A percentile compares a stretch with the other conserved stretches of the same genome.
phyloP scores from a whole-genome alignment of 345 rosid species.

The Lumnitzera littorea region DNA sequence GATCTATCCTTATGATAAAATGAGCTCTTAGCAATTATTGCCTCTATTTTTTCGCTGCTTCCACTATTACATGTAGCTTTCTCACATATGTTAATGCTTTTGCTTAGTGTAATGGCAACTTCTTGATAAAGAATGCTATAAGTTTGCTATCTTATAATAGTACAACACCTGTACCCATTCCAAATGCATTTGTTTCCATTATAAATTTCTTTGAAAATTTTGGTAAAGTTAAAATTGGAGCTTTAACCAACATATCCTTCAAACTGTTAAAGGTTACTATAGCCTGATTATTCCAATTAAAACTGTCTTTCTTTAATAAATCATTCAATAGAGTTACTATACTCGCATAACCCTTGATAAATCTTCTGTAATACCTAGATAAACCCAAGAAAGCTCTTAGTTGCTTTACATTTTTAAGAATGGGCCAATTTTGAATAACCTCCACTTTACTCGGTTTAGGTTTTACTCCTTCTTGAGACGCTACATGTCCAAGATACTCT shows the following conservation, averaged over 20 bases:
- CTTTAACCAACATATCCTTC: not conserved
- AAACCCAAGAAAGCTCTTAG: slow-evolving; percentile 1
- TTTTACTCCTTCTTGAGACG: not conserved
- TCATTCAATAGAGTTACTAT: not conserved
- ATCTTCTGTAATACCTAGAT: not conserved
- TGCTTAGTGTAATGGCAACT: not conserved
- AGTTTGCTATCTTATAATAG: not conserved
- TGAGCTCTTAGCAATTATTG: not conserved
- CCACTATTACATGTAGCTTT: not conserved
- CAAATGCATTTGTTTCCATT: not conserved
- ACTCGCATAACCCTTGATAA: not conserved
- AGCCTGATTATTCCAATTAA: not conserved
- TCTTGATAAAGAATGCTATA: not conserved
- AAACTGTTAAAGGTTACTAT: not conserved
- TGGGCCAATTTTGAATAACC: not conserved
- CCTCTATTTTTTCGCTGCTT: not conserved
- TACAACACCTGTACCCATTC: not conserved
- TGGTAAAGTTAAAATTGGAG: not conserved
- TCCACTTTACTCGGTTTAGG: not conserved
- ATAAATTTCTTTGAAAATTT: not conserved
- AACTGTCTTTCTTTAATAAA: not conserved
- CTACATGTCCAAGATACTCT: slow-evolving; percentile 6
- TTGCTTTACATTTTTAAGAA: not conserved
- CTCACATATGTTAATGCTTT: not conserved
- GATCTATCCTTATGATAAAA: not conserved